Conservation (phyloP, 169 alveolate genomes). For the Plasmodium berghei region DNA sequence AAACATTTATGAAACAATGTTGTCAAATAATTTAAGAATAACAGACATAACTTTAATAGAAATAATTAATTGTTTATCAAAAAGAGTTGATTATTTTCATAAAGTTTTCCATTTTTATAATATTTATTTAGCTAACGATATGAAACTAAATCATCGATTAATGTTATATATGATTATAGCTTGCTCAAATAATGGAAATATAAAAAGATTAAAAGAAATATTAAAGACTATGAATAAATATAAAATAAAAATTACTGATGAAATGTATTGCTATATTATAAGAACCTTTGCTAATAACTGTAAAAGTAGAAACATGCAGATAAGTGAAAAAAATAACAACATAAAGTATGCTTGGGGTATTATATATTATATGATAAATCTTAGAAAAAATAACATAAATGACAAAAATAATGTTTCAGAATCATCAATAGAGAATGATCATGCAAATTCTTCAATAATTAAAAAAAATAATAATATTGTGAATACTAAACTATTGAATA, state of each 20-base stretch:
- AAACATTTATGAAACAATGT: constrained; percentile 85
- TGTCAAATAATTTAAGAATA: constrained; percentile 78
- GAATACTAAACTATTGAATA: constrained; percentile 78
- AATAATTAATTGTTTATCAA: constrained; percentile 81
- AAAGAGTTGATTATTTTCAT: constrained; percentile 77
- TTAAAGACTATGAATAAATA: constrained; percentile 69
- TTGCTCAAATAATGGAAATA: constrained; percentile 81
- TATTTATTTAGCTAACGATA: constrained; percentile 84
- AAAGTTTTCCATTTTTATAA: constrained; percentile 86
- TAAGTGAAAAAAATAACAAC: constrained; percentile 72
- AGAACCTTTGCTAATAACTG: constrained; percentile 80
- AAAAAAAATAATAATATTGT: not conserved
- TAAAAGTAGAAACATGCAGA: constrained; percentile 27
- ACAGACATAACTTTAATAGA: constrained; percentile 87
- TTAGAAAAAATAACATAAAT: not conserved
- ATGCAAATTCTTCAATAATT: not conserved
- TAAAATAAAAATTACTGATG: constrained; percentile 72
- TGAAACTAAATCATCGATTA: constrained; percentile 76
- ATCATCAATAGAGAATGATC: not conserved
- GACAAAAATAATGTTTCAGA: not conserved
- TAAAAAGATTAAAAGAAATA: constrained; percentile 81
- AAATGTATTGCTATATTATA: constrained; percentile 72
- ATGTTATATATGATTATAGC: constrained; percentile 77
- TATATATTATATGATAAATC: constrained; percentile 76
- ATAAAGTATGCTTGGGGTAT: constrained; percentile 85